Conservation (phyloP, 352 stramenopile genomes). For the Pythium graminicola region DNA sequence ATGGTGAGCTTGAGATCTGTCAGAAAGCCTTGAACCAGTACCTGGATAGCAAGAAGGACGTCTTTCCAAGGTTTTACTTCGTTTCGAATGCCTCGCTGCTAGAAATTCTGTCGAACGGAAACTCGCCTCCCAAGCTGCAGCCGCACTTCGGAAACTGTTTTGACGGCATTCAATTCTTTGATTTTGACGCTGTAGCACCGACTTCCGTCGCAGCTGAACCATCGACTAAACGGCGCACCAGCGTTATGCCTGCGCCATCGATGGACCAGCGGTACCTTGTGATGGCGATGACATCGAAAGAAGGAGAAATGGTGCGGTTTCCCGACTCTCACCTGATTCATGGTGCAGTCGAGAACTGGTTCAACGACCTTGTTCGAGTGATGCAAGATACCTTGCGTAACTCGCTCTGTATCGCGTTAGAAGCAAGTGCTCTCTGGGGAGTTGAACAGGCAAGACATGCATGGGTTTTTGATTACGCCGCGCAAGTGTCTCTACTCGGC, state of each 20-base stretch:
- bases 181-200: slow-evolving; percentile 88
- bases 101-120: slow-evolving; percentile 91
- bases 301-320: slow-evolving; percentile 89
- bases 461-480: slow-evolving; percentile 84
- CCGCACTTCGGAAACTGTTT: slow-evolving; percentile 94
- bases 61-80: slow-evolving; percentile 95
- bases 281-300: slow-evolving; percentile 94
- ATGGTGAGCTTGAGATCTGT: slow-evolving; percentile 90
- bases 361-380: slow-evolving; percentile 92
- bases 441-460: slow-evolving; percentile 89
- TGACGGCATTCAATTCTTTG: slow-evolving; percentile 89
- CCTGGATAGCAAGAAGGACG: slow-evolving; percentile 95
- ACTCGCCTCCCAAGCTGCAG: slow-evolving; percentile 86
- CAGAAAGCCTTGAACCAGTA: slow-evolving; percentile 96
- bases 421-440: slow-evolving; percentile 92
- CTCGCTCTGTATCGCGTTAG: slow-evolving; percentile 87
- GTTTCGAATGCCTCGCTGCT: slow-evolving; percentile 92
- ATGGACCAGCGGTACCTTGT: slow-evolving; percentile 59
- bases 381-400: slow-evolving; percentile 89
- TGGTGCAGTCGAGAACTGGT: slow-evolving; percentile 88
- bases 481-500: slow-evolving; percentile 82
- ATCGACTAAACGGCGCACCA: slow-evolving; percentile 45
- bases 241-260: not conserved
- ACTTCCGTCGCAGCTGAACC: slow-evolving; percentile 85
- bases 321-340: slow-evolving; percentile 70